These are phyloP conservation scores for Globisporangium barbulae DNA, from an alignment of 352 stramenopile genomes.

Conservation along the genomic window DNA sequence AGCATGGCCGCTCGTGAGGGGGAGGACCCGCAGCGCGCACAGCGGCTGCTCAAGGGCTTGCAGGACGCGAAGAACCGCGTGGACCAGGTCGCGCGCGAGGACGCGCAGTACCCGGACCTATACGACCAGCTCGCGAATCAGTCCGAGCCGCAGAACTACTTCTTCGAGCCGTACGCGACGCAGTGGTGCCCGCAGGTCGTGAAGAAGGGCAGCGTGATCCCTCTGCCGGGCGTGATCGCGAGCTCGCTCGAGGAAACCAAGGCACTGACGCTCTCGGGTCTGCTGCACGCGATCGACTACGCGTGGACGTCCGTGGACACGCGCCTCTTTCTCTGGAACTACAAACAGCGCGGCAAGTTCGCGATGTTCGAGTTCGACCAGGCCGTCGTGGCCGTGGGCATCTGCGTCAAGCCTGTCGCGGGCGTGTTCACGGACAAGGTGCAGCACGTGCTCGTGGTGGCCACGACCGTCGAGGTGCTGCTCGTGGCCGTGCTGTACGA, in stretches of 20 bases:
- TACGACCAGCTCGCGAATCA: constrained; percentile 77
- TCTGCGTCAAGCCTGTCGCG: constrained; percentile 78
- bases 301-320: constrained; percentile 96
- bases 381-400: constrained; percentile 90
- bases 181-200: constrained; percentile 79
- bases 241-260: constrained; percentile 67
- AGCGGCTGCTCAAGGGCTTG: constrained; percentile 64
- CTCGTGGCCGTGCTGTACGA: constrained; percentile 89
- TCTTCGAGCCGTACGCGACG: constrained; percentile 81
- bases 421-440: constrained; percentile 94
- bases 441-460: constrained; percentile 93
- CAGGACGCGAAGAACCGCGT: constrained; percentile 69
- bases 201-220: constrained; percentile 70
- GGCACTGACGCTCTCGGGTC: constrained; percentile 85
- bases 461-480: constrained; percentile 93
- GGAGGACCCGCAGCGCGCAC: constrained; percentile 29
- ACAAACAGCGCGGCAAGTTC: constrained; percentile 75
- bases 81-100: constrained; percentile 66
- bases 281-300: constrained; percentile 88
- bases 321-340: constrained; percentile 95
- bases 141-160: constrained; percentile 88
- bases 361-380: constrained; percentile 91
- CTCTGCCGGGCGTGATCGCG: constrained; percentile 64
- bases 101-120: constrained; percentile 77
- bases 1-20: constrained; percentile 1